Conservation (phyloP, 1,139 yeast genomes). For the Geotrichum histeridarum region DNA sequence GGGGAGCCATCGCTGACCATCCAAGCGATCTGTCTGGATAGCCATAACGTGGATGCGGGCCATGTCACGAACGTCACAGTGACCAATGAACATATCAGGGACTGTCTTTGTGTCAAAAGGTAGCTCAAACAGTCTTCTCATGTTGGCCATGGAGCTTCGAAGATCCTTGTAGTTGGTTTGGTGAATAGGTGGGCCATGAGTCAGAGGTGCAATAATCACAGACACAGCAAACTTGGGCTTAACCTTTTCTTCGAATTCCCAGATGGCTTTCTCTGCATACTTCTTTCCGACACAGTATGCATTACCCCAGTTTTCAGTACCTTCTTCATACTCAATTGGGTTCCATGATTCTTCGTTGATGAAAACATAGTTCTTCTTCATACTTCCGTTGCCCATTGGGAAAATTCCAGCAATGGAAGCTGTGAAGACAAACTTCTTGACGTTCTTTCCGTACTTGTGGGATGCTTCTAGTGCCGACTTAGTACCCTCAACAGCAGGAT, state of each 20-base stretch:
- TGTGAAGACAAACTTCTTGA: conserved; percentile 30
- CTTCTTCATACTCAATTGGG: conserved; percentile 38
- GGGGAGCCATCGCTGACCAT: conserved; percentile 41
- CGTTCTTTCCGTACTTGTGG: conserved; percentile 41
- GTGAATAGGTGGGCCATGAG: conserved; percentile 45
- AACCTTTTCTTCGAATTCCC: conserved; percentile 40
- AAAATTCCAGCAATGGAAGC: background rate
- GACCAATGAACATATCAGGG: background rate
- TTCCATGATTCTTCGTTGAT: conserved; percentile 40
- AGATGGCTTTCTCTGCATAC: conserved; percentile 43
- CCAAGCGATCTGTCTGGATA: conserved; percentile 23
- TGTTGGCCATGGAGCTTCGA: background rate
- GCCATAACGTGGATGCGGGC: conserved; percentile 17
- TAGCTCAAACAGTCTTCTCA: background rate
- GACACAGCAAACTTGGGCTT: conserved; percentile 41
- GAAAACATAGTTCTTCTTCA: background rate
- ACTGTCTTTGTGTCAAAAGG: background rate
- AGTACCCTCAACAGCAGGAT: conserved; percentile 7
- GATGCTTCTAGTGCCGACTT: background rate
- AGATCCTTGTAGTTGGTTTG: conserved; percentile 22
- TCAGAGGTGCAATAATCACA: conserved; percentile 46
- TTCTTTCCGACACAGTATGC: conserved; percentile 40
- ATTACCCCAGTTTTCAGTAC: conserved; percentile 18
- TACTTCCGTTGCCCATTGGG: background rate
- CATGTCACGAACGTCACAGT: conserved; percentile 7